Evolutionary conservation across 352 stramenopile genomes (phyloP).

Genomic region (Globisporangium ultimum): DNA sequence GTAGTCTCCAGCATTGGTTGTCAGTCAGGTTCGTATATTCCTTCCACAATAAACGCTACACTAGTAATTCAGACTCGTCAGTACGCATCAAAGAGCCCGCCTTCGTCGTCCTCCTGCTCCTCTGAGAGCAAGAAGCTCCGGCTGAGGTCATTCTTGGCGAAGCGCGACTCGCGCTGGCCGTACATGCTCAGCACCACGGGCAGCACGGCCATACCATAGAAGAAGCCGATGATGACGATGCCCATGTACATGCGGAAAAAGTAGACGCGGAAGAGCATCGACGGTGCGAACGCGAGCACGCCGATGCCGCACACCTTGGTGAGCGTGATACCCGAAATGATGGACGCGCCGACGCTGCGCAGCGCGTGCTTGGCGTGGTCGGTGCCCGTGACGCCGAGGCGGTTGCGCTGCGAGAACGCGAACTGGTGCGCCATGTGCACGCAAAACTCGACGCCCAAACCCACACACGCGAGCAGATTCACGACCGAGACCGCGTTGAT

Average conservation of each 20-base stretch:
- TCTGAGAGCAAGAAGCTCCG: slow-evolving; percentile 65
- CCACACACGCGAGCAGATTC: slow-evolving; percentile 86
- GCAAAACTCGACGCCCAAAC: slow-evolving; percentile 88
- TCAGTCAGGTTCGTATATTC: no score
- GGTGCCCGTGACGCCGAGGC: slow-evolving; percentile 38
- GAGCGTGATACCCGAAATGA: slow-evolving; percentile 90
- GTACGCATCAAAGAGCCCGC: no score
- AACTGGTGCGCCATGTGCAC: slow-evolving; percentile 88
- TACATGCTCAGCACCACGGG: slow-evolving; percentile 78
- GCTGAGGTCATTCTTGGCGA: slow-evolving; percentile 49
- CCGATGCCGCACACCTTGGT: slow-evolving; percentile 91
- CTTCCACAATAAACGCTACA: no score
- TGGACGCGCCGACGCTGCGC: slow-evolving; percentile 69
- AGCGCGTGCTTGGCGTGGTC: slow-evolving; percentile 77
- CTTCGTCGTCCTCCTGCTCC: slow-evolving; percentile 47
- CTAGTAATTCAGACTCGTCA: no score
- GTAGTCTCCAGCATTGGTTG: no score
- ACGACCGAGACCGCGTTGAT: slow-evolving; percentile 91
- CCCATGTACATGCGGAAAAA: slow-evolving; percentile 93
- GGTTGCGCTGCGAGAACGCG: slow-evolving; percentile 46
- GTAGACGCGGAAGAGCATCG: slow-evolving; percentile 89
- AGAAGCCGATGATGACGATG: slow-evolving; percentile 84
- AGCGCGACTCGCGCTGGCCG: slow-evolving; percentile 39
- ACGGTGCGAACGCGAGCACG: slow-evolving; percentile 88
- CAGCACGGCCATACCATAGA: slow-evolving; percentile 80